Conservation (phyloP, 306 rosid genomes). For the Cicer arietinum region DNA sequence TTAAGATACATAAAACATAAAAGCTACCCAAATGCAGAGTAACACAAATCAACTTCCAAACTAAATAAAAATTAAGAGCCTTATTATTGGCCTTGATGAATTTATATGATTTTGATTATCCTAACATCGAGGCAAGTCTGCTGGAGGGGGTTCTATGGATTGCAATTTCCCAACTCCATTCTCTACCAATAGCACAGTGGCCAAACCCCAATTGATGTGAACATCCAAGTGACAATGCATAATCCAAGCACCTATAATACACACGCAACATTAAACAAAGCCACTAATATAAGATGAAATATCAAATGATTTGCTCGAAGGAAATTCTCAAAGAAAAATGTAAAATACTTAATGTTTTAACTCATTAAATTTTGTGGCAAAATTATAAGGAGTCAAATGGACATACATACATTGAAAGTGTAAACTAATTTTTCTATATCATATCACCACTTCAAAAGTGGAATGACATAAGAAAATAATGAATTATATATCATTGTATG, state of each 20-base stretch:
- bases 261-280: not conserved
- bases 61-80: slow-evolving; percentile 43
- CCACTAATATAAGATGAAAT: not conserved
- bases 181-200: slow-evolving; percentile 82
- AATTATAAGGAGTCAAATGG: no score
- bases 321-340: no score
- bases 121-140: slow-evolving; percentile 78
- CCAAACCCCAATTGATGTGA: slow-evolving; percentile 91
- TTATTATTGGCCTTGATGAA: slow-evolving; percentile 31
- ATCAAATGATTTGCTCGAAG: no score
- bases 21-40: slow-evolving; percentile 64
- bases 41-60: slow-evolving; percentile 39
- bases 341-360: no score
- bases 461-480: no score
- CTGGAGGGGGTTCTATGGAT: slow-evolving; percentile 72
- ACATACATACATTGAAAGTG: no score
- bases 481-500: no score
- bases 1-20: slow-evolving; percentile 38
- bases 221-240: slow-evolving; percentile 97
- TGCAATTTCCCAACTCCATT: slow-evolving; percentile 77
- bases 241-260: slow-evolving; percentile 76
- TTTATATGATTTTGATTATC: not conserved
- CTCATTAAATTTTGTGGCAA: no score
- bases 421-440: no score
- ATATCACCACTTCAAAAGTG: no score